phyloP scores from a whole-genome alignment of 371 early-diverging fungal genomes.

The Coemansia sp. region DNA sequence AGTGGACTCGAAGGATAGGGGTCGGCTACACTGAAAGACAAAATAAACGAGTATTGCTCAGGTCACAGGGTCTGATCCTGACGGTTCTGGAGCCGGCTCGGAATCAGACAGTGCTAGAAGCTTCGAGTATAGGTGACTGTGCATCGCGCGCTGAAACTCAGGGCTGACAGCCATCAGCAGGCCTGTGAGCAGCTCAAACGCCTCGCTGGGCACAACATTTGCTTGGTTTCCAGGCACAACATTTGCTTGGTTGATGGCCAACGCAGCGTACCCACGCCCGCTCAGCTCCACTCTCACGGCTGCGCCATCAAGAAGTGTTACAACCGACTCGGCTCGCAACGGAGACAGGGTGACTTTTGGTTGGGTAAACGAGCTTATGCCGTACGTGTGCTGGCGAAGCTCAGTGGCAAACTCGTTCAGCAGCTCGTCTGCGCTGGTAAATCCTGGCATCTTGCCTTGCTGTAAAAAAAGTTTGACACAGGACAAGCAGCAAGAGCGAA shows the following conservation, averaged over 20 bases:
- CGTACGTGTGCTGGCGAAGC: constrained; percentile 26
- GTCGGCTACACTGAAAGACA: background rate
- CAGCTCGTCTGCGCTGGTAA: constrained; percentile 9
- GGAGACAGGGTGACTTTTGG: background rate
- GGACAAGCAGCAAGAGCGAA: background rate
- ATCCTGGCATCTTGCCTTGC: background rate
- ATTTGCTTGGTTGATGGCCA: no score
- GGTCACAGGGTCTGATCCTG: background rate
- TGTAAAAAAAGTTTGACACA: background rate
- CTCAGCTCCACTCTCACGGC: constrained; percentile 7
- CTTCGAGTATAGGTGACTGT: constrained; percentile 7
- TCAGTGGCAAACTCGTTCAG: constrained; percentile 20
- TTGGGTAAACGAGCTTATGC: constrained; percentile 11
- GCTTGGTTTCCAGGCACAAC: background rate
- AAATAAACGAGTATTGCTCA: background rate
- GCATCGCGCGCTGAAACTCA: constrained; percentile 28
- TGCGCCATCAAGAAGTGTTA: constrained; percentile 15
- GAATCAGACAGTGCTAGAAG: constrained; percentile 14
- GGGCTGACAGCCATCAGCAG: constrained; percentile 25
- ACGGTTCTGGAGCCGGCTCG: constrained; percentile 2
- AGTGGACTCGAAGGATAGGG: background rate
- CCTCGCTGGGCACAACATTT: background rate
- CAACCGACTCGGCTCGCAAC: background rate
- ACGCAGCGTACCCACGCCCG: constrained; percentile 15
- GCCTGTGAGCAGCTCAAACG: constrained; percentile 28